Evolutionary conservation across 106 monocot species (phyloP).

Genomic region (Ottelia alismoides): DNA sequence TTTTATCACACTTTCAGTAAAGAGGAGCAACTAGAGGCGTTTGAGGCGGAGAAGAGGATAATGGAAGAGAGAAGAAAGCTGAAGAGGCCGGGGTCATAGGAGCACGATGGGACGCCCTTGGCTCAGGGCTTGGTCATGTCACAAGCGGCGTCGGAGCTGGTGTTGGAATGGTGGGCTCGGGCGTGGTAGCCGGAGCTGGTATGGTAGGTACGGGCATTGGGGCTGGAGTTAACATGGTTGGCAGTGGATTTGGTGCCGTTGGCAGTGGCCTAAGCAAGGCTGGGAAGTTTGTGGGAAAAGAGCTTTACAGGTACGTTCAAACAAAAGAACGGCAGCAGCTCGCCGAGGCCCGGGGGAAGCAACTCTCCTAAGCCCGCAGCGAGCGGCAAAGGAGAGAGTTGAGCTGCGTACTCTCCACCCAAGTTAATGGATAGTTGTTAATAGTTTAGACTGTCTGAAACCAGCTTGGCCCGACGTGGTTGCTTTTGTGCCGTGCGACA

Average conservation of each 20-base stretch:
- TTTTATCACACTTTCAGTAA: conserved; percentile 66
- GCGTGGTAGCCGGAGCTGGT: conserved; percentile 33
- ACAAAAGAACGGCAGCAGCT: conserved; percentile 24
- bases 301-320: conserved; percentile 28
- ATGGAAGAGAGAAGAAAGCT: conserved; percentile 62
- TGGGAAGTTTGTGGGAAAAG: conserved; percentile 67
- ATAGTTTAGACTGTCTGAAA: too few relatives aligned
- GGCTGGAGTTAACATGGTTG: conserved; percentile 26
- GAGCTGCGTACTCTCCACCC: too few relatives aligned
- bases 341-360: background rate
- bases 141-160: conserved; percentile 68
- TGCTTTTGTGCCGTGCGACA: too few relatives aligned
- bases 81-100: conserved; percentile 69
- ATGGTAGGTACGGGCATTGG: conserved; percentile 46
- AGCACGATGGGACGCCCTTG: conserved; percentile 83
- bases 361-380: too few relatives aligned
- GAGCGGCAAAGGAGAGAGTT: too few relatives aligned
- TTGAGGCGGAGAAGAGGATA: conserved; percentile 56
- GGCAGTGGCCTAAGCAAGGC: conserved; percentile 62
- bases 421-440: too few relatives aligned
- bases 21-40: conserved; percentile 54
- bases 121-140: too few relatives aligned
- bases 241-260: conserved; percentile 40
- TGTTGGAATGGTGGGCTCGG: conserved; percentile 50
- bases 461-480: too few relatives aligned